phyloP scores from a whole-genome alignment of 768 basidiomycete species.

The Auricularia sp. region DNA sequence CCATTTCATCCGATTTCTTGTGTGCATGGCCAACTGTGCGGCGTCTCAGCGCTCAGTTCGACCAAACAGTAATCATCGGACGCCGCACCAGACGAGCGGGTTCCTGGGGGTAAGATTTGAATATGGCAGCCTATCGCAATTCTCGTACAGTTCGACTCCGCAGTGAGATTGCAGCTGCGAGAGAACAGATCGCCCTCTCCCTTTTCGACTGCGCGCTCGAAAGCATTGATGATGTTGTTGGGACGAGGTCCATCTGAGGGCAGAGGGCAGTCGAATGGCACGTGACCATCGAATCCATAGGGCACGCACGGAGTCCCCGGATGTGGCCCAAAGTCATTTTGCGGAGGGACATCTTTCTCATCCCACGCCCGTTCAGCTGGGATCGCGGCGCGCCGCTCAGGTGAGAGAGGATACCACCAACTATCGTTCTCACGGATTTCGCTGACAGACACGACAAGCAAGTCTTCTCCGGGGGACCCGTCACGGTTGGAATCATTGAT shows the following conservation, averaged over 20 bases:
- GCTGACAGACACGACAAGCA: slow-evolving; percentile 9
- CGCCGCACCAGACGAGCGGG: slow-evolving; percentile 11
- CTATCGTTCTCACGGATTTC: slow-evolving; percentile 6
- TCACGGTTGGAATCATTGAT: slow-evolving; percentile 13
- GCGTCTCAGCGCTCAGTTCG: background rate
- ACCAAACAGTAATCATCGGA: background rate
- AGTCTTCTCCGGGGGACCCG: slow-evolving; percentile 7
- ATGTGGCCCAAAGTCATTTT: slow-evolving; percentile 11
- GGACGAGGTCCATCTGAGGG: slow-evolving; percentile 6
- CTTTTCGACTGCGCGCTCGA: slow-evolving; percentile 5
- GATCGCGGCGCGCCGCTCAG: slow-evolving; percentile 3
- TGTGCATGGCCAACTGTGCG: slow-evolving; percentile 6
- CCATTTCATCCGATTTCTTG: slow-evolving; percentile 12
- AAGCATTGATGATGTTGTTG: slow-evolving; percentile 10
- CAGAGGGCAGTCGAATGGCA: slow-evolving; percentile 5
- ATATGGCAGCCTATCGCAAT: slow-evolving; percentile 10
- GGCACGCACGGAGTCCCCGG: slow-evolving; percentile 9
- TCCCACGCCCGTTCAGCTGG: background rate
- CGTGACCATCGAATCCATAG: background rate
- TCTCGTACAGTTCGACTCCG: slow-evolving; percentile 10
- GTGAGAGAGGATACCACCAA: slow-evolving; percentile 6
- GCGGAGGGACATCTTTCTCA: slow-evolving; percentile 10
- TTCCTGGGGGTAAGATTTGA: slow-evolving; percentile 11
- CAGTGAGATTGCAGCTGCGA: slow-evolving; percentile 11
- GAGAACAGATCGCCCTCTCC: slow-evolving; percentile 12